Conservation (phyloP, 2,329 filamentous ascomycete genomes). For the Fusarium piperis region DNA sequence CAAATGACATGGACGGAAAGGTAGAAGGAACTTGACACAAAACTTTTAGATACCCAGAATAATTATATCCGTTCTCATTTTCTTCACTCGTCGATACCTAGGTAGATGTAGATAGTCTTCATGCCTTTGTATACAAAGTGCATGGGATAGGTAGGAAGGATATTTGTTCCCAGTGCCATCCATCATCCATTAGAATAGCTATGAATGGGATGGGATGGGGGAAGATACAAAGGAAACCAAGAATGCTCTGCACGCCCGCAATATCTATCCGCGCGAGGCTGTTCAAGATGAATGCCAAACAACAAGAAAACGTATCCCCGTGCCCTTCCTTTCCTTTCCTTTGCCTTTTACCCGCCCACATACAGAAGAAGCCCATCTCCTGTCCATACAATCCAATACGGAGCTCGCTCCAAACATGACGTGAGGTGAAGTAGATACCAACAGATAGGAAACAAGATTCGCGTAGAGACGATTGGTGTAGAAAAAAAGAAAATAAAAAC, state of each 20-base stretch:
- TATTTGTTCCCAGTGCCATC: neutral
- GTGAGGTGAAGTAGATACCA: slow-evolving; percentile 1
- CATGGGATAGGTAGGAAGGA: neutral
- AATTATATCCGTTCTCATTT: slow-evolving; percentile 16
- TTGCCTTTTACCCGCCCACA: slow-evolving; percentile 2
- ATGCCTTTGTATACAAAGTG: slow-evolving; percentile 8
- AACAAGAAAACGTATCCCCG: neutral
- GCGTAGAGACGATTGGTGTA: slow-evolving; percentile 40
- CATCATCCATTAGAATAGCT: neutral
- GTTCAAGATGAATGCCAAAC: slow-evolving; percentile 14
- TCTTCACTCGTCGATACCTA: neutral
- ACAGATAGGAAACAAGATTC: slow-evolving; percentile 21
- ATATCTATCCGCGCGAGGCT: slow-evolving; percentile 23
- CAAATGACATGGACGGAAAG: neutral
- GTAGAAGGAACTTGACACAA: neutral
- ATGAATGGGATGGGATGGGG: neutral
- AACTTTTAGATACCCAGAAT: slow-evolving; percentile 14
- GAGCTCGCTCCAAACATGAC: neutral
- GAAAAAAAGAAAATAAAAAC: slow-evolving; percentile 5
- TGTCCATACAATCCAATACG: too few species aligned
- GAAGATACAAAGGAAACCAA: slow-evolving; percentile 16
- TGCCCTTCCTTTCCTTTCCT: neutral
- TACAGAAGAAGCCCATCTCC: neutral
- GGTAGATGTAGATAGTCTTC: neutral
- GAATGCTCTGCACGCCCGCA: slow-evolving; percentile 21